Conservation (phyloP, 495 filamentous ascomycete species). For the Neurospora sp. region DNA sequence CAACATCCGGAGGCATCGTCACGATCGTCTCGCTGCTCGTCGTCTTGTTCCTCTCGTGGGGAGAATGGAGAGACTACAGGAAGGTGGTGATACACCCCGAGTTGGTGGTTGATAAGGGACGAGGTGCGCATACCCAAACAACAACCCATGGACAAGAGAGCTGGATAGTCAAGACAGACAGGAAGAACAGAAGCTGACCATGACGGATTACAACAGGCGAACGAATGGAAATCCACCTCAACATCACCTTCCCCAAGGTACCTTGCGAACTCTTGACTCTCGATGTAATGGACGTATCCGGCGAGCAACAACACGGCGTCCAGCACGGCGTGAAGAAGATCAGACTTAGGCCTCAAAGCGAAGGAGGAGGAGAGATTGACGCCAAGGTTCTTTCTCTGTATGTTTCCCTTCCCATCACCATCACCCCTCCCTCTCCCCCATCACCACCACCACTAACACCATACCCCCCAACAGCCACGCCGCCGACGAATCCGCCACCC, state of each 20-base stretch:
- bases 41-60: constrained; percentile 81
- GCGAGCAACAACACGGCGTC: constrained; percentile 89
- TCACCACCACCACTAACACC: constrained; percentile 4
- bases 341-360: constrained; percentile 56
- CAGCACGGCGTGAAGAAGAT: constrained; percentile 87
- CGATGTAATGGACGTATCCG: constrained; percentile 98
- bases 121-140: constrained; percentile 49
- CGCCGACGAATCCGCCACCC: constrained; percentile 56
- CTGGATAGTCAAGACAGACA: not conserved
- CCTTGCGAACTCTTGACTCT: constrained; percentile 93
- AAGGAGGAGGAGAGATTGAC: constrained; percentile 75
- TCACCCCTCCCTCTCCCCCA: not conserved
- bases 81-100: constrained; percentile 81
- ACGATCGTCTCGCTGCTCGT: constrained; percentile 82
- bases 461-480: constrained; percentile 45
- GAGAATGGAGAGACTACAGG: constrained; percentile 92
- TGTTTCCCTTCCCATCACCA: constrained; percentile 25
- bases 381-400: constrained; percentile 64
- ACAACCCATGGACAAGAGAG: not conserved
- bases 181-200: constrained; percentile 4
- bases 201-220: constrained; percentile 48
- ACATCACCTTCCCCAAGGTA: constrained; percentile 88
- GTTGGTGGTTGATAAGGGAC: constrained; percentile 89
- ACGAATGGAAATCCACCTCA: constrained; percentile 97
- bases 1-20: constrained; percentile 92